phyloP scores from a whole-genome alignment of 2,329 filamentous ascomycete species.

The Dichotomopilus funicola region DNA sequence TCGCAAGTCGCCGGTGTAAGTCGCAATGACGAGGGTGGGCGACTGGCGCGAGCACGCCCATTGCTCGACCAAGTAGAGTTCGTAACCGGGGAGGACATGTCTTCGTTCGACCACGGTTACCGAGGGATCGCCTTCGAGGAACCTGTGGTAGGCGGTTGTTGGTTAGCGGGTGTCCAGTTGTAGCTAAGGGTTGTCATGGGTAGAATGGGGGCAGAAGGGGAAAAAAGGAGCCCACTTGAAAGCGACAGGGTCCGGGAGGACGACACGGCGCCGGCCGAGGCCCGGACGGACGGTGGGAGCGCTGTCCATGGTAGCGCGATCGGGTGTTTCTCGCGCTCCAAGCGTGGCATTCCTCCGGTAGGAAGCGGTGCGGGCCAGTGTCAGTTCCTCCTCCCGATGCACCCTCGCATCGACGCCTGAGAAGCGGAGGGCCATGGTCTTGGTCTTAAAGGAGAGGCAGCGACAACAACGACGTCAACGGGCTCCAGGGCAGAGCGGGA shows the following conservation, averaged over 20 bases:
- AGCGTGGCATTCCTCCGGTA: conserved; percentile 23
- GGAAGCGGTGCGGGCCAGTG: conserved; percentile 29
- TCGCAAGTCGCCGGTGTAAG: conserved; percentile 80
- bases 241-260: conserved; percentile 54
- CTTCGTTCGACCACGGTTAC: conserved; percentile 70
- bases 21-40: conserved; percentile 85
- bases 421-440: conserved; percentile 36
- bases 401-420: conserved; percentile 29
- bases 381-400: conserved; percentile 35
- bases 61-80: conserved; percentile 91
- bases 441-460: not conserved
- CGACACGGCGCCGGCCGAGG: conserved; percentile 39
- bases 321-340: conserved; percentile 20
- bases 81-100: conserved; percentile 70
- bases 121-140: conserved; percentile 77
- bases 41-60: conserved; percentile 91
- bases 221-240: conserved; percentile 40
- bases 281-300: conserved; percentile 25
- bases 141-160: conserved; percentile 37
- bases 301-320: conserved; percentile 19
- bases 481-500: conserved; percentile 1
- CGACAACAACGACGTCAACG: conserved; percentile 6
- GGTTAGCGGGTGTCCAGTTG: not conserved
- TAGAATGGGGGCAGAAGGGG: not conserved
- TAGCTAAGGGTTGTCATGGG: not conserved